phyloP scores from a whole-genome alignment of 2,329 filamentous ascomycete species.

The Zopfia rhizophila region DNA sequence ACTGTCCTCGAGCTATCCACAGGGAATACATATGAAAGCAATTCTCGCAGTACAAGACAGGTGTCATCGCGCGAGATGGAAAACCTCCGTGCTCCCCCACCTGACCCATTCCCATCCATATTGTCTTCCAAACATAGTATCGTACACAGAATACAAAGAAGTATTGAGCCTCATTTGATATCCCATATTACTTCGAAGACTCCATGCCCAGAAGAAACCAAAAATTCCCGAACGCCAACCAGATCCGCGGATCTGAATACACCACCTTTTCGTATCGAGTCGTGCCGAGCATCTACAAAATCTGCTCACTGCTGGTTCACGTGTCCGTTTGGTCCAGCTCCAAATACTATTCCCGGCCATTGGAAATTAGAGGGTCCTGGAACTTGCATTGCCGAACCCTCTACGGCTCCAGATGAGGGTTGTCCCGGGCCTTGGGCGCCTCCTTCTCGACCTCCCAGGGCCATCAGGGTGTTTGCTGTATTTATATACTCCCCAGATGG shows the following conservation, averaged over 20 bases:
- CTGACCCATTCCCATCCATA: too few species aligned
- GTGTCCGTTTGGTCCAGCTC: constrained; percentile 33
- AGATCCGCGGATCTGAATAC: constrained; percentile 10
- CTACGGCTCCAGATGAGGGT: constrained; percentile 31
- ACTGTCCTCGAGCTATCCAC: too few species aligned
- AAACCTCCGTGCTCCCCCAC: too few species aligned
- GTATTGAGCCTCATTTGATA: background rate
- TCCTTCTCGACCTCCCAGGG: constrained; percentile 45
- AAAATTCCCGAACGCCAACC: too few species aligned
- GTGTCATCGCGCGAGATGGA: too few species aligned
- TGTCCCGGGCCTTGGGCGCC: constrained; percentile 29
- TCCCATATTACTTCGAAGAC: too few species aligned
- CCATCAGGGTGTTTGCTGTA: constrained; percentile 52
- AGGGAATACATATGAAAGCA: too few species aligned
- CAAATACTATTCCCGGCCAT: constrained; percentile 45
- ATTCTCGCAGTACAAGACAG: too few species aligned
- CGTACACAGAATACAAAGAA: constrained; percentile 24
- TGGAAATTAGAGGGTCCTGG: constrained; percentile 30
- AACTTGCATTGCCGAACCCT: constrained; percentile 34
- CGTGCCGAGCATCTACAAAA: too few species aligned
- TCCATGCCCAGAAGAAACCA: too few species aligned
- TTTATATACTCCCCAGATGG: constrained; percentile 48
- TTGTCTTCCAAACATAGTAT: constrained; percentile 26
- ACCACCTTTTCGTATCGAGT: constrained; percentile 17
- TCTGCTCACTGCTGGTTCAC: constrained; percentile 27